Base-by-base conservation (phyloP, 1,284 basidiomycete genomes). In the Boletellus dicymbophilus region DNA sequence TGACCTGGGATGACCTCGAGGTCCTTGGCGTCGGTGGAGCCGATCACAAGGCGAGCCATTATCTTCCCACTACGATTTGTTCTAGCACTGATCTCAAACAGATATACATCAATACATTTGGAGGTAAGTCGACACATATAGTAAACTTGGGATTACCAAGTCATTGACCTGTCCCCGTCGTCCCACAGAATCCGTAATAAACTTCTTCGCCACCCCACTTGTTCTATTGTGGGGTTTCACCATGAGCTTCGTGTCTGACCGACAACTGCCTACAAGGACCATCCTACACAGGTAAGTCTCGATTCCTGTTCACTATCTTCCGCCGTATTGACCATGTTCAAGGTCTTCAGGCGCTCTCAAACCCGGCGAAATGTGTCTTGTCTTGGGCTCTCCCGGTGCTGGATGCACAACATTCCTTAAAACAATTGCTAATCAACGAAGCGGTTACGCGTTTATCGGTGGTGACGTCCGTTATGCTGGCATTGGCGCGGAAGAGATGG, bases 401-500 rank as follows among this genome's bases (percentile, higher is more conserved):
- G 91, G 90, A 18, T 93, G 91, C 64, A 82, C 82, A 0, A 89
- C 90, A 0, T 90, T 93, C 66, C 73, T 93, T 11, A 91, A 90
- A 65, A 70, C 83, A 0, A 82, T 93, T 46, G 82, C 91, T 11
- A 91, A 92, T 61, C 78, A 85, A 49, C 77, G 85, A 4, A 70
- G 72, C 11, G 87, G 79, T 20, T 93, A 82, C 62, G 75, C 78
- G 6, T 68, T 62, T 16, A 75, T 90, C 13, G 58, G 67, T 1
- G 90, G 91, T n/a, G 73, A 87, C 1, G 80, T 92, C 12, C 71
- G 77, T 1, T 94, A 93, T 62, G 88, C 85, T 16, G 88, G 88
- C 6, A 89, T 92, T 46, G 71, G 74, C 44, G 80, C 85, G 0
- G 61, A 65, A 15, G 81, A 88, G 57, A 88, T 90, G 78, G 75